Conservation (phyloP, 2,329 filamentous ascomycete genomes). For the Penicillium verrucosum region DNA sequence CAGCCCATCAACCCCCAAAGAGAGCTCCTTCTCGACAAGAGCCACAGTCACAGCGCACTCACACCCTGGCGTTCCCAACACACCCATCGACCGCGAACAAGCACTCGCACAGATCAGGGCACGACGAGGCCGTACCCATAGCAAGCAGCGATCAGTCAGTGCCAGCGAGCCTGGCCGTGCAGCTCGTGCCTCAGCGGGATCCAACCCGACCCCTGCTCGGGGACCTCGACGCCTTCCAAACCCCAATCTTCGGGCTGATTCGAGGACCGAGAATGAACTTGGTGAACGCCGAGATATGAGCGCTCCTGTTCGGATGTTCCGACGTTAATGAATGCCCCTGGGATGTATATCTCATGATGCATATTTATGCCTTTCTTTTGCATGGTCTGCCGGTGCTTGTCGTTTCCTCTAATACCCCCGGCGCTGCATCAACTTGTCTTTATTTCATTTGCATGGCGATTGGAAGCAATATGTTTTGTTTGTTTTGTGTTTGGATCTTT, state of each 20-base stretch:
- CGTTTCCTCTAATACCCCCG: constrained; percentile 28
- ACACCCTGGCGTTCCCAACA: constrained; percentile 35
- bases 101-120: constrained; percentile 50
- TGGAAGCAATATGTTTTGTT: constrained; percentile 7
- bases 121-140: constrained; percentile 46
- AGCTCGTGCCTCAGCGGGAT: constrained; percentile 25
- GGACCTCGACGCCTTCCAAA: constrained; percentile 34
- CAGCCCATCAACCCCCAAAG: constrained; percentile 24
- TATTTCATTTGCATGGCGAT: constrained; percentile 14
- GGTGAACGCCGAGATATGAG: constrained; percentile 37
- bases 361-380: constrained; percentile 12
- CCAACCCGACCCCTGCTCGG: constrained; percentile 26
- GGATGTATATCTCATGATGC: neutral
- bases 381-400: constrained; percentile 18
- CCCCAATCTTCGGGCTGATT: constrained; percentile 33
- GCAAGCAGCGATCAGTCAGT: constrained; percentile 41
- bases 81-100: constrained; percentile 47
- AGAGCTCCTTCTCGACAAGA: constrained; percentile 35
- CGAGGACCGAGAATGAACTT: constrained; percentile 28
- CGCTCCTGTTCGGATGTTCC: constrained; percentile 37
- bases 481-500: constrained; percentile 4
- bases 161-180: constrained; percentile 36
- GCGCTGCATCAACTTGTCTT: constrained; percentile 18
- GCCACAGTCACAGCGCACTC: constrained; percentile 18
- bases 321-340: constrained; percentile 15